Evolutionary conservation across 2,329 filamentous ascomycete species (phyloP).

Genomic region (Colletotrichum euphorbiae): DNA sequence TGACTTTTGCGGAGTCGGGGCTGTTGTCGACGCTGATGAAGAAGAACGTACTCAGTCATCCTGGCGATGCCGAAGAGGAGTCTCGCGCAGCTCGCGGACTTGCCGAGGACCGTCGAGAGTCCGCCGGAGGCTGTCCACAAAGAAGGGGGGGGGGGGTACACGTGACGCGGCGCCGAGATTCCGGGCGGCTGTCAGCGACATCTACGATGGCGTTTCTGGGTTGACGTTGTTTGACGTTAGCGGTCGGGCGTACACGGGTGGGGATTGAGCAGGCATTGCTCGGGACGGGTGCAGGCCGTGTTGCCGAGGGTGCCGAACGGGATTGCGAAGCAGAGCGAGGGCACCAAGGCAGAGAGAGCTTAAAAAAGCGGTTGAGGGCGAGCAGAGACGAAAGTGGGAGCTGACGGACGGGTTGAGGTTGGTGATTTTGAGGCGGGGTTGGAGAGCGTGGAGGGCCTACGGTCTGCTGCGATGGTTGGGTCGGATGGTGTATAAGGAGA

Average conservation of each 20-base stretch:
- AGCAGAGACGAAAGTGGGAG: neutral
- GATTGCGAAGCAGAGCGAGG: neutral
- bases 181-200: slow-evolving; percentile 59
- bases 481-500: slow-evolving; percentile 58
- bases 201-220: slow-evolving; percentile 63
- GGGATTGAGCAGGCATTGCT: slow-evolving; percentile 57
- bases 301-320: slow-evolving; percentile 11
- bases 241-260: slow-evolving; percentile 61
- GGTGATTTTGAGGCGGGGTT: slow-evolving; percentile 55
- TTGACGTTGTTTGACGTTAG: slow-evolving; percentile 62
- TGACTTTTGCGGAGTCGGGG: slow-evolving; percentile 61
- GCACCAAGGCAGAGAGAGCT: no score
- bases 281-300: slow-evolving; percentile 51
- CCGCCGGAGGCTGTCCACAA: slow-evolving; percentile 55
- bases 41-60: slow-evolving; percentile 33
- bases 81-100: slow-evolving; percentile 58
- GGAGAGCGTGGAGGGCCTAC: slow-evolving; percentile 55
- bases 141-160: slow-evolving; percentile 55
- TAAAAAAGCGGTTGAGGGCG: no score
- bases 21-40: slow-evolving; percentile 56
- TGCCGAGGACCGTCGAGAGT: slow-evolving; percentile 57
- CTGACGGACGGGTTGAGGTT: slow-evolving; percentile 53
- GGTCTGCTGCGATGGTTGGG: slow-evolving; percentile 56
- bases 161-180: slow-evolving; percentile 64
- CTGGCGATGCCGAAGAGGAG: slow-evolving; percentile 50